Evolutionary conservation across 2,329 filamentous ascomycete species (phyloP).

Genomic region (Aspergillus ustus): DNA sequence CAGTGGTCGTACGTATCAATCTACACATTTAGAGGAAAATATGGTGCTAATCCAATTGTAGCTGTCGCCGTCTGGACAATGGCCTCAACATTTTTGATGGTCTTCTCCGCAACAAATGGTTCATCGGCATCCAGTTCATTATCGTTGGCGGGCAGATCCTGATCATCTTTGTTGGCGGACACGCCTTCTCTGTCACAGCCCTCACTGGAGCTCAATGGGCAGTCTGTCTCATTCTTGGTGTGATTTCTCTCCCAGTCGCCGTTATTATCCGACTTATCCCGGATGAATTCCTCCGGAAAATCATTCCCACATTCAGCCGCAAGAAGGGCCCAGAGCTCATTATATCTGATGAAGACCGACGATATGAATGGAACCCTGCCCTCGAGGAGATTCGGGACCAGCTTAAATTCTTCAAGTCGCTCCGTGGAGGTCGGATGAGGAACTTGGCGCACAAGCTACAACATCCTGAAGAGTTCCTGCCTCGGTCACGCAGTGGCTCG

Average conservation of each 20-base stretch:
- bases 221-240: conserved; percentile 70
- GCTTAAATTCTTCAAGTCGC: conserved; percentile 65
- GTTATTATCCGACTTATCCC: conserved; percentile 65
- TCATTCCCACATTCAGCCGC: conserved; percentile 46
- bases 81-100: conserved; percentile 52
- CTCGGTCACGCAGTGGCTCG: conserved; percentile 49
- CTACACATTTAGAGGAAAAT: neutral
- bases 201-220: conserved; percentile 71
- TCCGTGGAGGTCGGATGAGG: conserved; percentile 66
- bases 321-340: conserved; percentile 48
- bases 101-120: conserved; percentile 49
- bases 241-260: conserved; percentile 69
- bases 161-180: conserved; percentile 72
- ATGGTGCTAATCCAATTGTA: conserved; percentile 1
- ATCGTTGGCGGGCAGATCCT: conserved; percentile 73
- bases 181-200: conserved; percentile 66
- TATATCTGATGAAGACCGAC: conserved; percentile 52
- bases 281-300: conserved; percentile 56
- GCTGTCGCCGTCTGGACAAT: conserved; percentile 49
- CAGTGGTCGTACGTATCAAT: conserved; percentile 44
- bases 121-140: conserved; percentile 65
- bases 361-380: conserved; percentile 63
- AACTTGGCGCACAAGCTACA: conserved; percentile 65
- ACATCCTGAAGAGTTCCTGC: conserved; percentile 56
- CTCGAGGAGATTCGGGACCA: conserved; percentile 68